Evolutionary conservation across 495 filamentous ascomycete species (phyloP).

Genomic region (Hypoxylon subgilvum): DNA sequence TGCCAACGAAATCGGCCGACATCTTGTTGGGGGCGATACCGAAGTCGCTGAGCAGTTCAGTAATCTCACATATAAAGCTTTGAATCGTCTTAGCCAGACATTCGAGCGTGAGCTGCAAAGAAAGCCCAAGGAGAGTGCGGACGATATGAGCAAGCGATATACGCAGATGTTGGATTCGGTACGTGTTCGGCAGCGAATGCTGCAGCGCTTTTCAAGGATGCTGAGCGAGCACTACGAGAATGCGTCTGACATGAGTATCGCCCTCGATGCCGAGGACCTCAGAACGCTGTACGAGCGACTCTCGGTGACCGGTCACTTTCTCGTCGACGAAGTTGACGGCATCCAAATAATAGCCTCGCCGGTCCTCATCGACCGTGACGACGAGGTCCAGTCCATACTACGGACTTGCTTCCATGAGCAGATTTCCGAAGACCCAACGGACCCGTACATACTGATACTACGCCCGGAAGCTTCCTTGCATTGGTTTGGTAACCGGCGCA

Average conservation of each 20-base stretch:
- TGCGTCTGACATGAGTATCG: constrained; percentile 88
- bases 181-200: constrained; percentile 86
- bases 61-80: constrained; percentile 86
- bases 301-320: constrained; percentile 84
- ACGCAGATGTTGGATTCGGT: constrained; percentile 94
- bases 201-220: constrained; percentile 78
- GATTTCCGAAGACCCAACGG: constrained; percentile 70
- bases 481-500: constrained; percentile 83
- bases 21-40: constrained; percentile 88
- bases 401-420: constrained; percentile 87
- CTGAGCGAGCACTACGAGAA: constrained; percentile 94
- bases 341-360: constrained; percentile 87
- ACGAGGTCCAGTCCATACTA: constrained; percentile 83
- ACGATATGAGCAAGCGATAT: constrained; percentile 95
- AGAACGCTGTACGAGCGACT: constrained; percentile 79
- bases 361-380: constrained; percentile 70
- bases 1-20: constrained; percentile 86
- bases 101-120: constrained; percentile 90
- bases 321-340: constrained; percentile 75
- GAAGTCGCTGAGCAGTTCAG: constrained; percentile 99
- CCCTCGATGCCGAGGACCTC: constrained; percentile 67
- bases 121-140: constrained; percentile 77
- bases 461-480: constrained; percentile 76
- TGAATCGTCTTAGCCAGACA: constrained; percentile 82
- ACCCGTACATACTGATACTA: constrained; percentile 85